Conservation (phyloP, 2,329 filamentous ascomycete genomes). For the Nemania diffusa region DNA sequence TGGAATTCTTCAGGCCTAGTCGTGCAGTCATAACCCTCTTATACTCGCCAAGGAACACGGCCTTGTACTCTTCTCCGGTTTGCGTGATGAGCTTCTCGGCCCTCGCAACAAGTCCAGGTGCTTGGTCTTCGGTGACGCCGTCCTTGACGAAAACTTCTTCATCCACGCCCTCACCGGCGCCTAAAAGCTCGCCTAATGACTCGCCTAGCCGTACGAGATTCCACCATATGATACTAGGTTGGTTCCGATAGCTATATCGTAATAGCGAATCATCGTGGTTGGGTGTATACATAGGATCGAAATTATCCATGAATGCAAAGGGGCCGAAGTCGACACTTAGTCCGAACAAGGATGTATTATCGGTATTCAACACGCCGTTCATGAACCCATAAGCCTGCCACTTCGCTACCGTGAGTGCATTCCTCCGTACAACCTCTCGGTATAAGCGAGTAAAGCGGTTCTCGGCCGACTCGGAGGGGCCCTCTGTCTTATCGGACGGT, state of each 20-base stretch:
- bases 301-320: slow-evolving; percentile 97
- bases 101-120: slow-evolving; percentile 75
- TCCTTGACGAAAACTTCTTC: slow-evolving; percentile 74
- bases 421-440: slow-evolving; percentile 85
- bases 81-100: slow-evolving; percentile 86
- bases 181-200: slow-evolving; percentile 86
- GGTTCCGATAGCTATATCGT: slow-evolving; percentile 91
- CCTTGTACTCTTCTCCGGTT: slow-evolving; percentile 86
- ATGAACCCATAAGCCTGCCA: slow-evolving; percentile 99
- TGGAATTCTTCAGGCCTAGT: slow-evolving; percentile 77
- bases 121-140: slow-evolving; percentile 76
- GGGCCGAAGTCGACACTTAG: slow-evolving; percentile 94
- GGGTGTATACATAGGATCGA: slow-evolving; percentile 92
- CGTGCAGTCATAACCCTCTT: slow-evolving; percentile 83
- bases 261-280: slow-evolving; percentile 94
- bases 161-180: slow-evolving; percentile 78
- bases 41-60: slow-evolving; percentile 89
- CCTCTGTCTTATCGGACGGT: slow-evolving; percentile 69
- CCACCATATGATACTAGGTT: slow-evolving; percentile 98
- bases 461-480: slow-evolving; percentile 73
- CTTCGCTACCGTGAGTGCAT: slow-evolving; percentile 86
- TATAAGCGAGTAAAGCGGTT: slow-evolving; percentile 91
- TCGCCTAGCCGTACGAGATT: slow-evolving; percentile 93
- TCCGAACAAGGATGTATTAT: slow-evolving; percentile 93
- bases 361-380: slow-evolving; percentile 97